Conservation (phyloP, 495 filamentous ascomycete species). For the Xylaria bambusicola region DNA sequence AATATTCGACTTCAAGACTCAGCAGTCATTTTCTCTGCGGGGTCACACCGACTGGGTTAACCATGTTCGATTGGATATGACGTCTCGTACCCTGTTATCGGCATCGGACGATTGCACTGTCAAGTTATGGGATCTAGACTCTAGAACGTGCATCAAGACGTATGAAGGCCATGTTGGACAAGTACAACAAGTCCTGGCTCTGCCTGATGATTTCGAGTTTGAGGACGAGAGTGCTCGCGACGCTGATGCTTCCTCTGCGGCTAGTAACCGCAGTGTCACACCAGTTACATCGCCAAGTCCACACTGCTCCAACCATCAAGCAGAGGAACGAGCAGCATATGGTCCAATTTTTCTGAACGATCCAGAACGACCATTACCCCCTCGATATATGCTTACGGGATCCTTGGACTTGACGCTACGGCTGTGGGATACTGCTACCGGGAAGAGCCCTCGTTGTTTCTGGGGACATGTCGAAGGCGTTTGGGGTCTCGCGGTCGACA, state of each 20-base stretch:
- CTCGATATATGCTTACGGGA: slow-evolving; percentile 88
- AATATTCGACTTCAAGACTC: slow-evolving; percentile 89
- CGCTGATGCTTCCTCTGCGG: slow-evolving; percentile 52
- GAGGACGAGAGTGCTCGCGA: slow-evolving; percentile 67
- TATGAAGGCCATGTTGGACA: slow-evolving; percentile 95
- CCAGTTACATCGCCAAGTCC: slow-evolving; percentile 29
- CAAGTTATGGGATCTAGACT: slow-evolving; percentile 92
- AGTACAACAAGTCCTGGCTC: slow-evolving; percentile 82
- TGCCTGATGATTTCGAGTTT: slow-evolving; percentile 86
- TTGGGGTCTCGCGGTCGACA: slow-evolving; percentile 92
- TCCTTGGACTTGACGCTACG: slow-evolving; percentile 89
- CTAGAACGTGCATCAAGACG: slow-evolving; percentile 69
- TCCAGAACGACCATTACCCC: slow-evolving; percentile 66
- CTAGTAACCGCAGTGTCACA: slow-evolving; percentile 42
- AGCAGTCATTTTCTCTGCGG: slow-evolving; percentile 72
- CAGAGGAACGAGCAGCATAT: slow-evolving; percentile 53
- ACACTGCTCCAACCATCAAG: slow-evolving; percentile 26
- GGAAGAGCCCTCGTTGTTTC: slow-evolving; percentile 81
- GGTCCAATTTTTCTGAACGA: slow-evolving; percentile 57
- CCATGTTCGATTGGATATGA: slow-evolving; percentile 76
- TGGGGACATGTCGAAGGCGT: slow-evolving; percentile 97
- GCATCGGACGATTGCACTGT: slow-evolving; percentile 92
- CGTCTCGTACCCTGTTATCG: slow-evolving; percentile 82
- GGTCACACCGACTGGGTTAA: slow-evolving; percentile 96
- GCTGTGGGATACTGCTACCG: slow-evolving; percentile 86